Conservation (phyloP, 768 basidiomycete genomes). For the Udeniomyces megalosporus region DNA sequence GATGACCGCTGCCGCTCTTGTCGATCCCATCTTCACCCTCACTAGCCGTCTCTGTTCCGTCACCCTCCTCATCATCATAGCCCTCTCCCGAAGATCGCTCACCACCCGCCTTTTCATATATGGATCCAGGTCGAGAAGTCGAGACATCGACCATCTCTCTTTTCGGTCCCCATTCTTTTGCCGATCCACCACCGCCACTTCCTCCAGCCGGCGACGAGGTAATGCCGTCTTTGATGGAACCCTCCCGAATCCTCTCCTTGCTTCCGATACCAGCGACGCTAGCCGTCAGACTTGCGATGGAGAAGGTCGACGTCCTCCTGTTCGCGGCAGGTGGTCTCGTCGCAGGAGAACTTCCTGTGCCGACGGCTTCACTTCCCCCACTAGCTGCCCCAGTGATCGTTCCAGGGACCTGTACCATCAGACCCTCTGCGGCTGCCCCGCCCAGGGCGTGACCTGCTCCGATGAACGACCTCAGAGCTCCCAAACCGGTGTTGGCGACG, state of each 20-base stretch:
- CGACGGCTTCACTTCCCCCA: background rate
- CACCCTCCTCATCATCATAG: conserved; percentile 31
- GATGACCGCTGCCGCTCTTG: no score
- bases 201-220: conserved; percentile 17
- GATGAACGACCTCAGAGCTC: conserved; percentile 63
- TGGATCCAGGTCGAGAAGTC: conserved; percentile 39
- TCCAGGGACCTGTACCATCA: conserved; percentile 22
- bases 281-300: conserved; percentile 59
- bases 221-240: conserved; percentile 22
- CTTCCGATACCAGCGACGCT: conserved; percentile 43
- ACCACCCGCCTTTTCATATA: conserved; percentile 26
- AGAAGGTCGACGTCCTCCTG: conserved; percentile 61
- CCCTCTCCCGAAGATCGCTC: conserved; percentile 27
- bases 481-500: conserved; percentile 80
- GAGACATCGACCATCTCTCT: conserved; percentile 41
- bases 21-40: conserved; percentile 33
- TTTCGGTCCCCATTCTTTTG: conserved; percentile 35
- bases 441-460: conserved; percentile 31
- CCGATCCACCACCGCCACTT: conserved; percentile 19
- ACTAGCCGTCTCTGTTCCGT: background rate
- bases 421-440: conserved; percentile 35
- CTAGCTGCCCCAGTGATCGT: background rate
- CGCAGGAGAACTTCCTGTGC: no score
- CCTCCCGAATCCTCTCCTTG: conserved; percentile 26
- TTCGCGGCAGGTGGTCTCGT: conserved; percentile 24